Conservation (phyloP, 2,329 filamentous ascomycete species). For the Arthrobotrys sphaeroides region DNA sequence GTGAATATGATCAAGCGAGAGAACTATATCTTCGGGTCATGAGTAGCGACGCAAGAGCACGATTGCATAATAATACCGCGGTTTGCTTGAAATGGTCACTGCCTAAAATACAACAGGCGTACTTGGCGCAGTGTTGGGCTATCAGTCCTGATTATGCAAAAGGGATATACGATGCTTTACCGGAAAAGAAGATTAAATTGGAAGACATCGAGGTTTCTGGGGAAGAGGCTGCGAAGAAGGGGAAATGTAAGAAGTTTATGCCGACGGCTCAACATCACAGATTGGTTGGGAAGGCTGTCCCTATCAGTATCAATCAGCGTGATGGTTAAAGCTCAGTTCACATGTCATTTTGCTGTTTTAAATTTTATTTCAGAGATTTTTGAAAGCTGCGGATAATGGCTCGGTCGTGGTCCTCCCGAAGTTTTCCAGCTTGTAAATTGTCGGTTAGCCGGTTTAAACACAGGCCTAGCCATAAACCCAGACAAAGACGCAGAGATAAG, state of each 20-base stretch:
- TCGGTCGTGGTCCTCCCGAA: too few species aligned
- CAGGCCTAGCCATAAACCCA: too few species aligned
- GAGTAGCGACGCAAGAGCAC: slow-evolving; percentile 62
- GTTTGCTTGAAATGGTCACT: slow-evolving; percentile 63
- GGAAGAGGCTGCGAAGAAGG: slow-evolving; percentile 63
- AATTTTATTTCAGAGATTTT: not conserved
- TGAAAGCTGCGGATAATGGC: too few species aligned
- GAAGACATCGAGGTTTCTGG: slow-evolving; percentile 63
- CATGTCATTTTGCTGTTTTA: not conserved
- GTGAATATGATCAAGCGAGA: slow-evolving; percentile 66
- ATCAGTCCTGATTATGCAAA: slow-evolving; percentile 65
- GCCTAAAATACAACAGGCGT: slow-evolving; percentile 65
- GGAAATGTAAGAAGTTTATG: slow-evolving; percentile 64
- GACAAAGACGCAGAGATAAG: too few species aligned
- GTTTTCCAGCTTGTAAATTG: too few species aligned
- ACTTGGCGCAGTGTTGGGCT: slow-evolving; percentile 67
- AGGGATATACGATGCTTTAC: slow-evolving; percentile 64
- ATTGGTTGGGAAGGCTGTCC: slow-evolving; percentile 59
- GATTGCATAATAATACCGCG: slow-evolving; percentile 66
- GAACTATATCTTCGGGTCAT: slow-evolving; percentile 66
- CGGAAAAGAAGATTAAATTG: slow-evolving; percentile 64
- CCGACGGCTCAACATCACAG: slow-evolving; percentile 61
- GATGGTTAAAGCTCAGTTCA: not conserved
- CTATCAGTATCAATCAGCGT: not conserved
- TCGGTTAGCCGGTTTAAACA: too few species aligned